Evolutionary conservation across 2,329 filamentous ascomycete species (phyloP).

Genomic region (Fusarium algeriense): DNA sequence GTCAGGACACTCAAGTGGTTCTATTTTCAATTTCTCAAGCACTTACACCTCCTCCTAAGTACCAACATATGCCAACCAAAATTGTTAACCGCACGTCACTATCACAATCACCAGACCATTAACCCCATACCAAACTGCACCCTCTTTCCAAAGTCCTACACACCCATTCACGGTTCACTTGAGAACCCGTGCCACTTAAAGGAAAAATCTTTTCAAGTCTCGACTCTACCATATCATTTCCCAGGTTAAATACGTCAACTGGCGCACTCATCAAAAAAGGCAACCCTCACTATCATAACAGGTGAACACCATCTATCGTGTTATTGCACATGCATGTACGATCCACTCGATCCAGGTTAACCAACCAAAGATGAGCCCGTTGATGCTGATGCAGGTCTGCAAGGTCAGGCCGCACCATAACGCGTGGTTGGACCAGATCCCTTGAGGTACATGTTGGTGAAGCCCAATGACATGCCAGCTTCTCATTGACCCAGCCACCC

Average conservation of each 20-base stretch:
- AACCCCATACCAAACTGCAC: conserved; percentile 24
- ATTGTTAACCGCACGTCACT: conserved; percentile 23
- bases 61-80: conserved; percentile 1
- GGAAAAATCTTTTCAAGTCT: conserved; percentile 1
- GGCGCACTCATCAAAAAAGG: background rate
- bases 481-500: conserved; percentile 31
- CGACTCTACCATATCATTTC: background rate
- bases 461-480: conserved; percentile 23
- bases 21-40: background rate
- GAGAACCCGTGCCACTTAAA: conserved; percentile 10
- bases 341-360: conserved; percentile 35
- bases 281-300: background rate
- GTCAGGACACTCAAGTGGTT: background rate
- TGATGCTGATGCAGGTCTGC: conserved; percentile 36
- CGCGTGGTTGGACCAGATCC: conserved; percentile 40
- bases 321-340: conserved; percentile 29
- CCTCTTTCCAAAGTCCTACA: conserved; percentile 15
- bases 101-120: conserved; percentile 38
- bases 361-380: conserved; percentile 35
- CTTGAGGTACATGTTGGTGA: conserved; percentile 32
- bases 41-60: background rate
- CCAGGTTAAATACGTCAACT: background rate
- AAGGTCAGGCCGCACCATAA: conserved; percentile 38
- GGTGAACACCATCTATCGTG: conserved; percentile 15
- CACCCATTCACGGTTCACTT: conserved; percentile 24